Conservation (phyloP, 495 filamentous ascomycete genomes). For the Neurospora sp. region DNA sequence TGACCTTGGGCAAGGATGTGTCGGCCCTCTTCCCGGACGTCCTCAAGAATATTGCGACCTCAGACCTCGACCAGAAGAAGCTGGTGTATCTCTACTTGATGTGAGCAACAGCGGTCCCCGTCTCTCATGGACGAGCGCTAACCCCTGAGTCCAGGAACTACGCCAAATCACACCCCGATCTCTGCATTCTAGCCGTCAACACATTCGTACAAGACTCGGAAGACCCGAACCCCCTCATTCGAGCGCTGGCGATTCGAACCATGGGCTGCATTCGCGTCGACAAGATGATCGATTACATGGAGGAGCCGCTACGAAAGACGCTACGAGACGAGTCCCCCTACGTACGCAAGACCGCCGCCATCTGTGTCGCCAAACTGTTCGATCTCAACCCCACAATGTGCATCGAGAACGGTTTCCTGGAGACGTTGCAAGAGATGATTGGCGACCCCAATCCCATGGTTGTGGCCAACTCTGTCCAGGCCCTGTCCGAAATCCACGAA, state of each 20-base stretch:
- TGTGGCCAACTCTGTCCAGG: conserved; percentile 91
- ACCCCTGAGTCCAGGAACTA: conserved; percentile 66
- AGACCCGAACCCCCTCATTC: conserved; percentile 93
- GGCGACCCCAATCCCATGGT: conserved; percentile 99
- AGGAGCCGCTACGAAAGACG: conserved; percentile 94
- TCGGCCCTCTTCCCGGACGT: conserved; percentile 96
- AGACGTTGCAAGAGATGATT: conserved; percentile 92
- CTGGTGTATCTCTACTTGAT: conserved; percentile 98
- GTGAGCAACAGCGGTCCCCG: conserved; percentile 38
- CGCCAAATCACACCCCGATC: conserved; percentile 96
- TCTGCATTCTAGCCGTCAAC: conserved; percentile 98
- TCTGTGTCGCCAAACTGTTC: conserved; percentile 97
- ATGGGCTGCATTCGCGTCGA: conserved; percentile 99
- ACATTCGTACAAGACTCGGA: conserved; percentile 99
- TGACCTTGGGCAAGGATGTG: conserved; percentile 98
- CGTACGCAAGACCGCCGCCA: conserved; percentile 94
- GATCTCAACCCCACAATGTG: conserved; percentile 87
- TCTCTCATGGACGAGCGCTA: conserved; percentile 7
- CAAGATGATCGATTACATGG: conserved; percentile 99
- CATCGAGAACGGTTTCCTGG: conserved; percentile 92
- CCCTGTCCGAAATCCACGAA: conserved; percentile 84
- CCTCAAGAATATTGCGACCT: conserved; percentile 95
- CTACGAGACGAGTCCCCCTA: conserved; percentile 95
- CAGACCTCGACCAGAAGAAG: conserved; percentile 97
- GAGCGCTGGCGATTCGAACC: conserved; percentile 92